Evolutionary conservation across 1,139 yeast genomes (phyloP).

Genomic region (Geotrichum bryndzae): DNA sequence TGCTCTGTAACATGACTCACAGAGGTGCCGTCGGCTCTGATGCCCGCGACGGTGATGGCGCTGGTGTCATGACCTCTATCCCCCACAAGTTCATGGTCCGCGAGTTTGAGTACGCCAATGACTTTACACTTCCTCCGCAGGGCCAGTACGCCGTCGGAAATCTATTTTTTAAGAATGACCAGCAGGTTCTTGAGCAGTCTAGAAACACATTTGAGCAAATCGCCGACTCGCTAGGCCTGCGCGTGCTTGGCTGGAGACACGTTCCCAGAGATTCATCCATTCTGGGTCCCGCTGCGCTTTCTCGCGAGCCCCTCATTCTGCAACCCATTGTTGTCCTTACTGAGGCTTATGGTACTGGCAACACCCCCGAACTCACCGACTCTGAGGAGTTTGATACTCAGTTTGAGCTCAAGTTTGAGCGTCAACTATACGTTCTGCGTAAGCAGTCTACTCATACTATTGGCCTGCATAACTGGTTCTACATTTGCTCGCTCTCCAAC

Average conservation of each 20-base stretch:
- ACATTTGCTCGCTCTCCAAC: constrained; percentile 86
- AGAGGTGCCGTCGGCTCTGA: constrained; percentile 96
- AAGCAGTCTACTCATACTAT: constrained; percentile 86
- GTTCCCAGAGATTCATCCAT: constrained; percentile 95
- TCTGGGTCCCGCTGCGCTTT: constrained; percentile 89
- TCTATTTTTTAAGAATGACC: constrained; percentile 81
- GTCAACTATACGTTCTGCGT: constrained; percentile 76
- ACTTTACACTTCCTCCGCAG: constrained; percentile 58
- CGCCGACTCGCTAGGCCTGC: constrained; percentile 69
- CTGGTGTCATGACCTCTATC: constrained; percentile 89
- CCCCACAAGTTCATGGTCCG: constrained; percentile 82
- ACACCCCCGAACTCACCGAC: constrained; percentile 28
- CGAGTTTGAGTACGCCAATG: constrained; percentile 59
- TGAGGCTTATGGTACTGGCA: constrained; percentile 46
- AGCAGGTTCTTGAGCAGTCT: constrained; percentile 56
- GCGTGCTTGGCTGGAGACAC: constrained; percentile 87
- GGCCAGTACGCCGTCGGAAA: constrained; percentile 97
- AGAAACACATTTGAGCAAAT: constrained; percentile 72
- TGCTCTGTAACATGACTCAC: constrained; percentile 96
- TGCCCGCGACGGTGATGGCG: constrained; percentile 98
- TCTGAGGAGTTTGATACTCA: constrained; percentile 48
- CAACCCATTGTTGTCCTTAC: constrained; percentile 81
- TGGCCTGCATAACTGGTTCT: constrained; percentile 95
- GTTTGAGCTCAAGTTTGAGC: constrained; percentile 66
- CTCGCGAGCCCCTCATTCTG: constrained; percentile 84